These are phyloP conservation scores for Monosporascus sp. DNA, from an alignment of 2,329 filamentous ascomycete genomes.

Conservation along the genomic window DNA sequence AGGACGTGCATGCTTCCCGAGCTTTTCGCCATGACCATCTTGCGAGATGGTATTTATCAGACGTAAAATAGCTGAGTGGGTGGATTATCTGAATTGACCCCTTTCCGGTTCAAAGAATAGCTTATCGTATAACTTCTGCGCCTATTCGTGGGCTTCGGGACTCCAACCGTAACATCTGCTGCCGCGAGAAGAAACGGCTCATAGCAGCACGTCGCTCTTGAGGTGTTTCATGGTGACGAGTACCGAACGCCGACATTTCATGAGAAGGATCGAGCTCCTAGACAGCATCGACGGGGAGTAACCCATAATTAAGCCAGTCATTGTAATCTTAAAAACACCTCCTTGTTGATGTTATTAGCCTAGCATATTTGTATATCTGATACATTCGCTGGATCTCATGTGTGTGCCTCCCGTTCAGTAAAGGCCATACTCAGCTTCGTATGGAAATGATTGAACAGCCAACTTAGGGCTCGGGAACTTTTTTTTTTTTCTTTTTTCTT, in stretches of 20 bases:
- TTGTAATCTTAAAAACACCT: not conserved
- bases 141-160: constrained; percentile 16
- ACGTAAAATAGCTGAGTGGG: no score
- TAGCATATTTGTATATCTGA: constrained; percentile 2
- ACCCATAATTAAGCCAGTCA: not conserved
- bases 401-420: constrained; percentile 5
- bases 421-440: constrained; percentile 11
- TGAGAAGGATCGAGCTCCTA: not conserved
- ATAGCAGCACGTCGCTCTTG: constrained; percentile 15
- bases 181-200: constrained; percentile 23
- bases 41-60: no score
- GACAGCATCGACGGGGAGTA: not conserved
- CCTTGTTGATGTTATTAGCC: constrained; percentile 3
- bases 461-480: constrained; percentile 10
- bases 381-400: constrained; percentile 10
- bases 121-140: constrained; percentile 20
- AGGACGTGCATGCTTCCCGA: no score
- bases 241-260: constrained; percentile 10
- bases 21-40: no score
- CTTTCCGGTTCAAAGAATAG: not conserved
- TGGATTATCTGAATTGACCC: no score
- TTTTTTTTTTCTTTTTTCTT: no score
- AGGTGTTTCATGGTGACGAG: constrained; percentile 16
- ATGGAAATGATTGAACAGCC: constrained; percentile 4
- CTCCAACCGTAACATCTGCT: constrained; percentile 23